Evolutionary conservation across 805 yeast species (phyloP).

Genomic region (Zygoascus bituminiphila): DNA sequence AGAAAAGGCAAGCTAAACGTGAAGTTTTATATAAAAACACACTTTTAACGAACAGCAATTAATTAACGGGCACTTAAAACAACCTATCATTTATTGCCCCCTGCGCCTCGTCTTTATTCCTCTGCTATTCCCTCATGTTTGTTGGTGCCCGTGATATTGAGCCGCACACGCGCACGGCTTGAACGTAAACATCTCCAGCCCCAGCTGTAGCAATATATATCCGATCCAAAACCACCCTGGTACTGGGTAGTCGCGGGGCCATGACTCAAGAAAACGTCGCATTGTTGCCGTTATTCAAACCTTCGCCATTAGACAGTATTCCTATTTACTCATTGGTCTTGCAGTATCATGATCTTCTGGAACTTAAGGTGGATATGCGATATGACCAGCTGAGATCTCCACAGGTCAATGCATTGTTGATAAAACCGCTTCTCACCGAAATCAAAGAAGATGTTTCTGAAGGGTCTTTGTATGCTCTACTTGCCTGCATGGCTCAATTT

Average conservation of each 20-base stretch:
- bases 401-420: slow-evolving; percentile 39
- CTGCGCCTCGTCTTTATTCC: too few species aligned
- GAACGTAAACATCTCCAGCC: too few species aligned
- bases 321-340: slow-evolving; percentile 29
- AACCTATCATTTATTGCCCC: too few species aligned
- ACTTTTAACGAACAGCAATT: too few species aligned
- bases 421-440: slow-evolving; percentile 39
- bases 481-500: slow-evolving; percentile 33
- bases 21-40: too few species aligned
- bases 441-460: slow-evolving; percentile 24
- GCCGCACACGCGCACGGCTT: too few species aligned
- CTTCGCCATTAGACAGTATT: slow-evolving; percentile 27
- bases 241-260: not conserved
- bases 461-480: slow-evolving; percentile 34
- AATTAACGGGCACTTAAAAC: too few species aligned
- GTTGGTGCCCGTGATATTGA: too few species aligned
- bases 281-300: slow-evolving; percentile 16
- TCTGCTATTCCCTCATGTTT: too few species aligned
- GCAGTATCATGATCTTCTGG: slow-evolving; percentile 36
- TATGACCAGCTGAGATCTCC: slow-evolving; percentile 46
- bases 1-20: too few species aligned
- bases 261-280: slow-evolving; percentile 11
- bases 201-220: not conserved
- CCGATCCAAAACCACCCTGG: not conserved
- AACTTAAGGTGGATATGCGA: slow-evolving; percentile 37